phyloP scores from a whole-genome alignment of 2,329 filamentous ascomycete genomes.

The Ophiosphaerella herpotricha region DNA sequence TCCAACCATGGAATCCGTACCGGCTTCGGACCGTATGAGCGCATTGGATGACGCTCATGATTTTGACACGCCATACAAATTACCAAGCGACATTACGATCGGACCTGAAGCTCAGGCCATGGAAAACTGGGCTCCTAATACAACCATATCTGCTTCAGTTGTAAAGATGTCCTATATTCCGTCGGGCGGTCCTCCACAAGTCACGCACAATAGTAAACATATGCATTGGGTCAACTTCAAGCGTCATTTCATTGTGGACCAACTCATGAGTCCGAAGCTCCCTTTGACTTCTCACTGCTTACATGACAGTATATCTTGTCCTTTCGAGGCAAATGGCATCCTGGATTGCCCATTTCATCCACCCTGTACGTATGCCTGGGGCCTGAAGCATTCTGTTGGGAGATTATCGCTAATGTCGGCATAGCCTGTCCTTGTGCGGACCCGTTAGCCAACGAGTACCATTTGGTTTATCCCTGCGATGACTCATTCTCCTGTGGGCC shows the following conservation, averaged over 20 bases:
- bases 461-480: conserved; percentile 20
- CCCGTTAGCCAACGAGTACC: conserved; percentile 23
- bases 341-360: conserved; percentile 30
- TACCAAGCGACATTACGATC: too few relatives aligned
- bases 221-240: conserved; percentile 23
- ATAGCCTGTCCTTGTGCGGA: conserved; percentile 21
- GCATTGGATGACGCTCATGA: not conserved
- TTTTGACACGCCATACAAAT: not conserved
- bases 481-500: conserved; percentile 19
- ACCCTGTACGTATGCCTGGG: conserved; percentile 14
- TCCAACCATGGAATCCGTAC: too few relatives aligned
- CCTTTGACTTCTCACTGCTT: conserved; percentile 4
- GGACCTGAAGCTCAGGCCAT: too few relatives aligned
- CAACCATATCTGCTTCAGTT: not conserved
- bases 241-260: conserved; percentile 18
- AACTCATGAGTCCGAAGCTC: conserved; percentile 12
- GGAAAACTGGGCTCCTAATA: not conserved
- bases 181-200: not conserved
- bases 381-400: not conserved
- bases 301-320: conserved; percentile 13
- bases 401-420: not conserved
- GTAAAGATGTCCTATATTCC: too few relatives aligned
- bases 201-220: conserved; percentile 17
- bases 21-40: not conserved
- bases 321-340: conserved; percentile 15